Evolutionary conservation across 805 yeast species (phyloP).

Genomic region (Saccharomycopsis sp.): DNA sequence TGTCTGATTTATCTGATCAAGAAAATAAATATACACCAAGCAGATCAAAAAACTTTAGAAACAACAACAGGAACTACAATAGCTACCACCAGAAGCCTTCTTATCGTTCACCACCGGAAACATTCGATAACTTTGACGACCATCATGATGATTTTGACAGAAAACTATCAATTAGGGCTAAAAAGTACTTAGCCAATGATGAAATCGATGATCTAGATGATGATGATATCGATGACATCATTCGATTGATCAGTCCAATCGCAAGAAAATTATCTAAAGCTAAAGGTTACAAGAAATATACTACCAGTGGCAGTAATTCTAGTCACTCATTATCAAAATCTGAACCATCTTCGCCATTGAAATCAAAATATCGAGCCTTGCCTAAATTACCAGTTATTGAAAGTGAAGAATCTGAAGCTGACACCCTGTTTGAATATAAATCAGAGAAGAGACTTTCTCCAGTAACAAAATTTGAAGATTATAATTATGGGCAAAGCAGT

Average conservation of each 20-base stretch:
- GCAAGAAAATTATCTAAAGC: conserved; percentile 15
- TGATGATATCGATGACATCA: conserved; percentile 19
- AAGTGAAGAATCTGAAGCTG: background rate
- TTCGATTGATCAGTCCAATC: conserved; percentile 17
- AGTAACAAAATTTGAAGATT: background rate
- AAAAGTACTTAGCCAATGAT: conserved; percentile 14
- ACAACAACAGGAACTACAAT: too few species aligned
- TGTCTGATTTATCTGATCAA: conserved; percentile 12
- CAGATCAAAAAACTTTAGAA: too few species aligned
- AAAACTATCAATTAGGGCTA: conserved; percentile 10
- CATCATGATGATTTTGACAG: conserved; percentile 1
- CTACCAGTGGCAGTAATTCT: too few species aligned
- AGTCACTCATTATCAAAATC: conserved; percentile 3
- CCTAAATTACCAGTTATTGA: conserved; percentile 4
- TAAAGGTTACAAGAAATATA: background rate
- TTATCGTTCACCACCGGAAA: background rate
- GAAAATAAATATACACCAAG: conserved; percentile 15
- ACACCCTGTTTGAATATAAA: conserved; percentile 2
- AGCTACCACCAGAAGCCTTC: background rate
- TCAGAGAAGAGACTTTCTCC: background rate
- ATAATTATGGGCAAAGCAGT: background rate
- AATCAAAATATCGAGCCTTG: background rate
- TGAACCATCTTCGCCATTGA: conserved; percentile 8
- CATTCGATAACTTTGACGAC: background rate
- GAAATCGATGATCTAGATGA: conserved; percentile 17